A percentile compares a stretch with the other conserved stretches of the same genome.
These are phyloP conservation scores for Geotrichum ghanense DNA, from an alignment of 805 yeast genomes.

Conservation along the genomic window DNA sequence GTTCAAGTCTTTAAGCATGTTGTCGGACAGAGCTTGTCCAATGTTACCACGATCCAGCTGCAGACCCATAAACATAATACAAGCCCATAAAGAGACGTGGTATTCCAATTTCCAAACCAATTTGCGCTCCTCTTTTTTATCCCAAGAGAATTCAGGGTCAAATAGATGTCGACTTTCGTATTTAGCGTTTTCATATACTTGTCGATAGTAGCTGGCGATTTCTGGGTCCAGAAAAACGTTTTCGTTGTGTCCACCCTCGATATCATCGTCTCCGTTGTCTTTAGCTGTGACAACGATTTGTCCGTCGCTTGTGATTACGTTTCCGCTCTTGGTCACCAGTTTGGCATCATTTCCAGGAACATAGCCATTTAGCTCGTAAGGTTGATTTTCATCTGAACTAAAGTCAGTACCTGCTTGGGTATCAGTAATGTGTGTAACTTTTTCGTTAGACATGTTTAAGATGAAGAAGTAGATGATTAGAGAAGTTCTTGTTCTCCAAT, in stretches of 20 bases:
- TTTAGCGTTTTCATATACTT: constrained; percentile 34
- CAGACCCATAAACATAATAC: constrained; percentile 46
- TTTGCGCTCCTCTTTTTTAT: constrained; percentile 36
- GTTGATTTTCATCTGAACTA: no score
- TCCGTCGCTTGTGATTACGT: background rate
- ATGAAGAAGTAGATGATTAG: no score
- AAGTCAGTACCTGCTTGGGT: no score
- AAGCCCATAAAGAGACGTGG: constrained; percentile 46
- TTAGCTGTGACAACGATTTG: background rate
- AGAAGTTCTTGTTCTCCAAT: no score
- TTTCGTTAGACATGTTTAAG: no score
- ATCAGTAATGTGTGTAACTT: no score
- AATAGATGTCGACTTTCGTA: constrained; percentile 47
- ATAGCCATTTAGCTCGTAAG: no score
- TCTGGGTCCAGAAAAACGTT: constrained; percentile 32
- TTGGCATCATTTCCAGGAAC: background rate
- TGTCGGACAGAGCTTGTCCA: constrained; percentile 47
- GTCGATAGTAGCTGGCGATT: constrained; percentile 34
- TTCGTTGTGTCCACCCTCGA: background rate
- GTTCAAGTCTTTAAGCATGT: constrained; percentile 38
- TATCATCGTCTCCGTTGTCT: no score
- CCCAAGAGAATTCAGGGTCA: constrained; percentile 51
- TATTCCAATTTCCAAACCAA: constrained; percentile 42
- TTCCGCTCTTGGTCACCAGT: background rate
- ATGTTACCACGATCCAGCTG: constrained; percentile 50